These are phyloP conservation scores for Cadophora gregata DNA, from an alignment of 2,329 filamentous ascomycete species.

Conservation along the genomic window DNA sequence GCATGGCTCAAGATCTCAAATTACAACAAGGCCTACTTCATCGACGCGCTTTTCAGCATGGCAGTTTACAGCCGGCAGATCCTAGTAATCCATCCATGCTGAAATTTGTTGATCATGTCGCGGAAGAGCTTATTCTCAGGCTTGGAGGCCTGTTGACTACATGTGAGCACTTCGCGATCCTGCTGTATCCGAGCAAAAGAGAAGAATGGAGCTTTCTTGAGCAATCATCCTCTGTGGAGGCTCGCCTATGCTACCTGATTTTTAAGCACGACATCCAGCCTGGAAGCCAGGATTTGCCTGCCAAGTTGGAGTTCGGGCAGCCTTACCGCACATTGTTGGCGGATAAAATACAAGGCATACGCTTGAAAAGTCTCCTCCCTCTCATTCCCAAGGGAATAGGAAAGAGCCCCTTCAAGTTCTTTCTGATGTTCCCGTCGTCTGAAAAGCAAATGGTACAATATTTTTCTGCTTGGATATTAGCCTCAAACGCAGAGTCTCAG, in stretches of 20 bases:
- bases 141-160: slow-evolving; percentile 35
- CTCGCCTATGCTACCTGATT: slow-evolving; percentile 37
- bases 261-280: slow-evolving; percentile 28
- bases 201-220: slow-evolving; percentile 43
- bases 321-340: slow-evolving; percentile 31
- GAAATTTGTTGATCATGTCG: slow-evolving; percentile 30
- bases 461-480: slow-evolving; percentile 53
- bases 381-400: slow-evolving; percentile 2
- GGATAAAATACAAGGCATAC: slow-evolving; percentile 34
- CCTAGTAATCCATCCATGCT: slow-evolving; percentile 16
- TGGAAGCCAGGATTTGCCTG: neutral
- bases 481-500: slow-evolving; percentile 48
- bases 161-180: slow-evolving; percentile 31
- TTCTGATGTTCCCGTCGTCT: slow-evolving; percentile 55
- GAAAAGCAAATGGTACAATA: slow-evolving; percentile 46
- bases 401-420: slow-evolving; percentile 47
- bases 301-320: slow-evolving; percentile 4
- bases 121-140: slow-evolving; percentile 32
- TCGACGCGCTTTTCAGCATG: slow-evolving; percentile 26
- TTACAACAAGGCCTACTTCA: slow-evolving; percentile 22
- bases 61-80: slow-evolving; percentile 26
- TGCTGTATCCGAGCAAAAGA: slow-evolving; percentile 37
- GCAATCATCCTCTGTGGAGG: slow-evolving; percentile 11
- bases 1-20: slow-evolving; percentile 39
- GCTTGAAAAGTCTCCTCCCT: slow-evolving; percentile 33